phyloP scores from a whole-genome alignment of 768 basidiomycete genomes.

The Lactifluus subvellereus region DNA sequence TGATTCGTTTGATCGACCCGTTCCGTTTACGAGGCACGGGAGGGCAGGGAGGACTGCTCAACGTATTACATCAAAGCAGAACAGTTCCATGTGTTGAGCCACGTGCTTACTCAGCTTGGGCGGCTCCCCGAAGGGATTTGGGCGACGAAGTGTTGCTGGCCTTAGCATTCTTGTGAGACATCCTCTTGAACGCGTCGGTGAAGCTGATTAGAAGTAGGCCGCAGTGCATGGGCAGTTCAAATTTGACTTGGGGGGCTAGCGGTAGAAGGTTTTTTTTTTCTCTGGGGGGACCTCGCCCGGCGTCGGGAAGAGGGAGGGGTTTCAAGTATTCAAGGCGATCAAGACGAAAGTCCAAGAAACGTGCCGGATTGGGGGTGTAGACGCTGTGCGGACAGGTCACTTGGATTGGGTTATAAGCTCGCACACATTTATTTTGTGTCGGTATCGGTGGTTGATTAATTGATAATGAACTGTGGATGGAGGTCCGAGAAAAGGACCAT shows the following conservation, averaged over 20 bases:
- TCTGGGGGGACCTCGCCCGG: background rate
- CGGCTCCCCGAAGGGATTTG: background rate
- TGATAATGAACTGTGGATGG: background rate
- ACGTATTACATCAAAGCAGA: background rate
- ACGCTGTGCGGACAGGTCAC: background rate
- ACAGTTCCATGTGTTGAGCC: background rate
- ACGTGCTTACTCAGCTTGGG: background rate
- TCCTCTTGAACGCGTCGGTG: background rate
- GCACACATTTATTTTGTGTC: background rate
- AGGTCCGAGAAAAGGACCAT: no score
- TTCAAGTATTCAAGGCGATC: background rate
- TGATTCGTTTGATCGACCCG: background rate
- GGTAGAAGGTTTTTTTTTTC: no score
- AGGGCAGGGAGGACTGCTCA: background rate
- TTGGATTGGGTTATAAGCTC: background rate
- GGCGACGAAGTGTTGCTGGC: background rate
- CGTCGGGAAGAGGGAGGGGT: background rate
- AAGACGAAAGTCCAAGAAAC: background rate
- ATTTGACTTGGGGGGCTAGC: no score
- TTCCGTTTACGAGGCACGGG: background rate
- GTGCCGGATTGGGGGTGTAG: background rate
- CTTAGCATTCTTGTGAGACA: background rate
- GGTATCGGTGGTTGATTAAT: background rate
- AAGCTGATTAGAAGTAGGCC: background rate
- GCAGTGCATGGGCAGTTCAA: background rate